Base-by-base conservation (phyloP, 768 basidiomycete species). In the Leccinum arenicola region DNA sequence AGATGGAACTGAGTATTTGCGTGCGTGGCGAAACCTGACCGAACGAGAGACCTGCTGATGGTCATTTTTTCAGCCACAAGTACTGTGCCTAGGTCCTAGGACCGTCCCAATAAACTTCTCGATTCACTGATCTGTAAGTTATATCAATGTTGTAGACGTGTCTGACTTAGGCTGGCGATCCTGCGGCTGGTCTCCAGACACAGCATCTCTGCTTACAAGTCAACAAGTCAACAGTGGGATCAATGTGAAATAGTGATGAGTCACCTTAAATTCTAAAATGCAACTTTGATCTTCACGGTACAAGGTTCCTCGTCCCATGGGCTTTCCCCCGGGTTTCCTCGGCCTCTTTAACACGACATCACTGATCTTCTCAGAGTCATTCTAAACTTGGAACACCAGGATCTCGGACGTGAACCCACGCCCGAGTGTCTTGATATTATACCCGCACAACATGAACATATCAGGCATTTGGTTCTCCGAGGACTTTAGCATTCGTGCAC, bases 391-490 rank as follows among this genome's bases (percentile, higher is more conserved):
- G 58, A 21, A 48, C 25, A 29, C 27, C 7, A 29, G 25, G 27
- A 49, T 25, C 27, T 38, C 38, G 48, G 52, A 63, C 49, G 25
- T 52, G 54, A n/a, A 4, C 17, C 21, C 51, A 47, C 25, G 40
- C n/a, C 21, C 29, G 33, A 54, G 33, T 23, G 4, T 35, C 56
- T 36, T 55, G 38, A 56, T 47, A 52, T 51, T 53, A 49, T 38
- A 23, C 51, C 40, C 19, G 31, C 8, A 8, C 27, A 17, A 45
- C 40, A 17, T 19, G 31, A 54, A 59, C 35, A 60, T 23, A 19
- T 35, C 51, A 11, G 23, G 11, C 49, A 11, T 36, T 23, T 23
- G 9, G 33, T 53, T 55, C 55, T 57, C 65, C 62, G 65, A 67
- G 65, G 65, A 62, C 43, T 35, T 50, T 12, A 12, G 43, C 11